Evolutionary conservation across 192 early-diverging fungal genomes (phyloP).

Genomic region (Coemansia asiatica): DNA sequence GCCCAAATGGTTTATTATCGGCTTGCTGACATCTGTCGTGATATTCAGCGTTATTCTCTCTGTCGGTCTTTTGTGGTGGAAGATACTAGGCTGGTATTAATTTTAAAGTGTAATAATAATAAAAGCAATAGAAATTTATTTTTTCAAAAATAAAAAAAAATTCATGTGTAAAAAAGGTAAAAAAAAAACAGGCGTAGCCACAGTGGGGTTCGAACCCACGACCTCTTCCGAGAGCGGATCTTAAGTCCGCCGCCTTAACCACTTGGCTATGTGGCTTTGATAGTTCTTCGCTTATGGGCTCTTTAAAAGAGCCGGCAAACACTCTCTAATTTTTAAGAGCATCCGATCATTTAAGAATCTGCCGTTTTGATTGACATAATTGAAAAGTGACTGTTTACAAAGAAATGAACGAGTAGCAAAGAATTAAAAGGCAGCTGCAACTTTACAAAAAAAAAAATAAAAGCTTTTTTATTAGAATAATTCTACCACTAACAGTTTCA

Average conservation of each 20-base stretch:
- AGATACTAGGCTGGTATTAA: slow-evolving; percentile 63
- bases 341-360: not conserved
- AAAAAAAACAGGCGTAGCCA: slow-evolving; percentile 8
- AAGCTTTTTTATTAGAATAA: too few relatives aligned
- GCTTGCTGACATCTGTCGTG: slow-evolving; percentile 54
- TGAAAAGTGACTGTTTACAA: not conserved
- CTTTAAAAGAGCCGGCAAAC: not conserved
- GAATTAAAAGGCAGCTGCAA: too few relatives aligned
- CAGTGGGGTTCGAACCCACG: slow-evolving; percentile 44
- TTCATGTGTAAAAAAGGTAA: not conserved
- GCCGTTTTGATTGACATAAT: not conserved
- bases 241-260: slow-evolving; percentile 50
- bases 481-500: too few relatives aligned
- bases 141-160: not conserved
- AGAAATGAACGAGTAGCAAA: not conserved
- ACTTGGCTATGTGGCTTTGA: slow-evolving; percentile 16
- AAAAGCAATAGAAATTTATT: not conserved
- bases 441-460: too few relatives aligned
- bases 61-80: slow-evolving; percentile 71
- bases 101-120: not conserved
- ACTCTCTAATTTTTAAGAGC: not conserved
- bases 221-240: slow-evolving; percentile 34
- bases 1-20: slow-evolving; percentile 63
- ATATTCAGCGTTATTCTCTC: slow-evolving; percentile 61
- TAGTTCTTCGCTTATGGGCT: not conserved